A percentile compares a stretch with the other conserved stretches of the same genome.
phyloP scores from a whole-genome alignment of 139 green algal genomes.

The Chlamydomonas urium region DNA sequence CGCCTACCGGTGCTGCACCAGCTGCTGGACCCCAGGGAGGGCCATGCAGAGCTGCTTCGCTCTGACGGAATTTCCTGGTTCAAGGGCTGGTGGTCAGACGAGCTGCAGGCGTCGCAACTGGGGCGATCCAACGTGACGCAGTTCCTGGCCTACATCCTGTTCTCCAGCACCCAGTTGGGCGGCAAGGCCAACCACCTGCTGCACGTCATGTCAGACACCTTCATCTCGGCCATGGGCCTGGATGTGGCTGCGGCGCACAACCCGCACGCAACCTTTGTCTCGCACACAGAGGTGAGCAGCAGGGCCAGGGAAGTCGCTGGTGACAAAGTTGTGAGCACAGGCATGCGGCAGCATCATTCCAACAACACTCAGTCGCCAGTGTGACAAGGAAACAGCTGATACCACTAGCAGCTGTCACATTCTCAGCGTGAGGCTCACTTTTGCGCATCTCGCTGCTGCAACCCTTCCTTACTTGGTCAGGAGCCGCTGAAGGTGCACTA shows the following conservation, averaged over 20 bases:
- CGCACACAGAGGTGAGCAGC: conserved; percentile 1
- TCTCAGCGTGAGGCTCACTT: too few species aligned
- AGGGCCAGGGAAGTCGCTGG: too few species aligned
- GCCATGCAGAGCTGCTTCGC: conserved; percentile 14
- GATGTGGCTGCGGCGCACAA: neutral
- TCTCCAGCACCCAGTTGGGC: neutral
- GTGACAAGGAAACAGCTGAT: too few species aligned
- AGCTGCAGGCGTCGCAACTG: neutral
- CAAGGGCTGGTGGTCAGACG: conserved; percentile 5
- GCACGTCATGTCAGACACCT: neutral
- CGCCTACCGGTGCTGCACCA: neutral
- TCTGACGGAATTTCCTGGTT: neutral
- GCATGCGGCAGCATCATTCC: too few species aligned
- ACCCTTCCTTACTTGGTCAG: too few species aligned
- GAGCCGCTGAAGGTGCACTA: conserved; percentile 33
- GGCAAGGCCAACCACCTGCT: neutral
- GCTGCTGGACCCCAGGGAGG: conserved; percentile 17
- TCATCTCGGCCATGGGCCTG: conserved; percentile 1
- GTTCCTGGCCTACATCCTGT: conserved; percentile 8
- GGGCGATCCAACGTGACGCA: conserved; percentile 2
- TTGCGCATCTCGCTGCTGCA: too few species aligned
- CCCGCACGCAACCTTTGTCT: neutral
- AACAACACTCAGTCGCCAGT: too few species aligned
- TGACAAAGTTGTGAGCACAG: too few species aligned
- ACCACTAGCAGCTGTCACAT: too few species aligned